Conservation (phyloP, 768 basidiomycete genomes). For the Trametes elegans region DNA sequence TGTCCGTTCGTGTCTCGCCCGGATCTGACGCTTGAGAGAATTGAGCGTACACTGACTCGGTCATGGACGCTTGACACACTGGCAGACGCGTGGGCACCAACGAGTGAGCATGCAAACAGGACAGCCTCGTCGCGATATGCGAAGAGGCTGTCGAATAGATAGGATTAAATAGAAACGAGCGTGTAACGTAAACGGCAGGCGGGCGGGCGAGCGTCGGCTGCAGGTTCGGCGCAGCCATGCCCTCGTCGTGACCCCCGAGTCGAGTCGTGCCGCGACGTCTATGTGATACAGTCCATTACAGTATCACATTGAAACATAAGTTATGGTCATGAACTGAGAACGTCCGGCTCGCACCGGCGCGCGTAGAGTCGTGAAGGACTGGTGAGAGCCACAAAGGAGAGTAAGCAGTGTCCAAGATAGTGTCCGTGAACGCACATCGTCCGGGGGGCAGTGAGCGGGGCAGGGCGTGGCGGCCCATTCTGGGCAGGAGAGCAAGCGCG, state of each 20-base stretch:
- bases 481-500: neutral
- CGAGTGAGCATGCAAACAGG: neutral
- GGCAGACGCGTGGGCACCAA: neutral
- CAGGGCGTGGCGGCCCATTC: too few species aligned
- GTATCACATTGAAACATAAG: conserved; percentile 16
- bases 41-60: too few species aligned
- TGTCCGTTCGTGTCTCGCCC: too few species aligned
- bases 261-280: conserved; percentile 16
- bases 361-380: neutral
- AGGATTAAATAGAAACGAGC: conserved; percentile 20
- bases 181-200: conserved; percentile 4
- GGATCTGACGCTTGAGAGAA: too few species aligned
- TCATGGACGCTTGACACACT: too few species aligned
- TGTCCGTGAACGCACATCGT: neutral
- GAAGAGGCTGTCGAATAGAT: too few species aligned
- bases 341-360: conserved; percentile 4
- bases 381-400: conserved; percentile 2
- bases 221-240: conserved; percentile 15
- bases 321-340: neutral
- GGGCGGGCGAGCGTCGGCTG: neutral
- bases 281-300: conserved; percentile 21
- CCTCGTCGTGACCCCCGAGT: conserved; percentile 9
- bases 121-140: too few species aligned
- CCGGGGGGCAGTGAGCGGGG: neutral
- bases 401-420: neutral